A percentile compares a stretch with the other conserved stretches of the same genome.
Evolutionary conservation across 768 basidiomycete genomes (phyloP).

Genomic region (Mycena indigotica): DNA sequence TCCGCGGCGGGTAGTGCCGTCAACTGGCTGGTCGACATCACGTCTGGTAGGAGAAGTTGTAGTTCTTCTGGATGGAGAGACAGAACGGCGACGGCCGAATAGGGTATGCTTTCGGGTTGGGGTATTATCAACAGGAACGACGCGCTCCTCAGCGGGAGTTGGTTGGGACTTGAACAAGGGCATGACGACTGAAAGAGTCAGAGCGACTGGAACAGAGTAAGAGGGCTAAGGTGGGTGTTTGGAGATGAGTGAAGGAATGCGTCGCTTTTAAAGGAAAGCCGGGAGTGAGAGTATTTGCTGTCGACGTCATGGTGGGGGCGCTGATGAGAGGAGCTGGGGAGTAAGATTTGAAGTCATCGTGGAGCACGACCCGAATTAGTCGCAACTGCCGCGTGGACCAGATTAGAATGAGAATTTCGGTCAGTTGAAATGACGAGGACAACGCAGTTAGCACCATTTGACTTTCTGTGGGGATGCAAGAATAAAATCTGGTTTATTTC

Average conservation of each 20-base stretch:
- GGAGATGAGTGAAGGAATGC: neutral
- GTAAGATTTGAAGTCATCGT: slow-evolving; percentile 13
- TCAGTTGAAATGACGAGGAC: too few relatives aligned
- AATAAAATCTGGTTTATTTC: neutral
- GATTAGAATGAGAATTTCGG: too few relatives aligned
- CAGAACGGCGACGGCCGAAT: slow-evolving; percentile 21
- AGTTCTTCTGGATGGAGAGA: slow-evolving; percentile 3
- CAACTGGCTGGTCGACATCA: neutral
- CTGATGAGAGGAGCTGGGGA: neutral
- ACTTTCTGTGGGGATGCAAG: too few relatives aligned
- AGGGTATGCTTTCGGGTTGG: slow-evolving; percentile 17
- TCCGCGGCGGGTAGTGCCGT: slow-evolving; percentile 3
- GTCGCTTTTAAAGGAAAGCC: neutral
- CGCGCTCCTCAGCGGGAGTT: neutral
- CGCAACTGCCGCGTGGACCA: too few relatives aligned
- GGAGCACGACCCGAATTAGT: slow-evolving; percentile 3
- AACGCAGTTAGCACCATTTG: too few relatives aligned
- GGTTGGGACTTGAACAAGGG: slow-evolving; percentile 25
- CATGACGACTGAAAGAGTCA: slow-evolving; percentile 11
- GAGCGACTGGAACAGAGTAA: neutral
- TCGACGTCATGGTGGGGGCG: slow-evolving; percentile 17
- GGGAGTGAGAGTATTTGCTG: neutral
- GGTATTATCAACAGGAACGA: neutral
- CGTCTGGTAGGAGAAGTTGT: neutral
- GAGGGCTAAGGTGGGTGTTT: neutral